phyloP scores from a whole-genome alignment of 495 filamentous ascomycete species.

The Penicillium paxilli region DNA sequence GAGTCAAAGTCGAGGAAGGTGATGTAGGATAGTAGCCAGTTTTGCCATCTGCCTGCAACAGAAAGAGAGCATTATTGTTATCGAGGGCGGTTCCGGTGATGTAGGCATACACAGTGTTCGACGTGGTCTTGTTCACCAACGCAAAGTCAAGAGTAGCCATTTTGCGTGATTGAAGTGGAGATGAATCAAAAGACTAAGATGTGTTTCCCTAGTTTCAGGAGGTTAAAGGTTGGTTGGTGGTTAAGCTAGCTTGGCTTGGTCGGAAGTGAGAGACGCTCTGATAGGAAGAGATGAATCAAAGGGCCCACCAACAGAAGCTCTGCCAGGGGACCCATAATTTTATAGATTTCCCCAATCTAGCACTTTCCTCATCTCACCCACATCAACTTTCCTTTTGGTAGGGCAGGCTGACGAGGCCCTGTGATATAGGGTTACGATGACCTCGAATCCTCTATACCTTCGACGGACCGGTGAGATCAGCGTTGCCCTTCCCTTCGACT shows the following conservation, averaged over 20 bases:
- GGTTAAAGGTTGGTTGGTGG: background rate
- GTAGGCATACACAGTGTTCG: slow-evolving; percentile 64
- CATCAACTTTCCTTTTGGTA: background rate
- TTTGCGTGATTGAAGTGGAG: background rate
- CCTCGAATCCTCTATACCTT: background rate
- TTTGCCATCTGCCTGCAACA: slow-evolving; percentile 62
- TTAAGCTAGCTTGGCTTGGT: background rate
- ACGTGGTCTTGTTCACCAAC: slow-evolving; percentile 63
- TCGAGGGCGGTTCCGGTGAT: slow-evolving; percentile 67
- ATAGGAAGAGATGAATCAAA: slow-evolving; percentile 7
- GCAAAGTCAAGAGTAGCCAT: slow-evolving; percentile 57
- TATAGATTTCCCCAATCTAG: background rate
- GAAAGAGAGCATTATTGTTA: slow-evolving; percentile 56
- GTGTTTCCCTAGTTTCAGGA: background rate
- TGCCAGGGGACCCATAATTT: slow-evolving; percentile 10
- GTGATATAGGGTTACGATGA: slow-evolving; percentile 23
- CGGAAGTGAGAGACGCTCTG: background rate
- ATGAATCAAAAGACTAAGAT: background rate
- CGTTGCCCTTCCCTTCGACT: background rate
- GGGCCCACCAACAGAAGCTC: slow-evolving; percentile 2
- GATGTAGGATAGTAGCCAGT: slow-evolving; percentile 56
- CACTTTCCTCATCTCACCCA: background rate
- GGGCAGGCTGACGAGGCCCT: slow-evolving; percentile 26
- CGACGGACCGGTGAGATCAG: slow-evolving; percentile 7
- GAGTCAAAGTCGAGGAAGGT: slow-evolving; percentile 41